phyloP scores from a whole-genome alignment of 768 basidiomycete species.

The Pleurotus pulmonarius region DNA sequence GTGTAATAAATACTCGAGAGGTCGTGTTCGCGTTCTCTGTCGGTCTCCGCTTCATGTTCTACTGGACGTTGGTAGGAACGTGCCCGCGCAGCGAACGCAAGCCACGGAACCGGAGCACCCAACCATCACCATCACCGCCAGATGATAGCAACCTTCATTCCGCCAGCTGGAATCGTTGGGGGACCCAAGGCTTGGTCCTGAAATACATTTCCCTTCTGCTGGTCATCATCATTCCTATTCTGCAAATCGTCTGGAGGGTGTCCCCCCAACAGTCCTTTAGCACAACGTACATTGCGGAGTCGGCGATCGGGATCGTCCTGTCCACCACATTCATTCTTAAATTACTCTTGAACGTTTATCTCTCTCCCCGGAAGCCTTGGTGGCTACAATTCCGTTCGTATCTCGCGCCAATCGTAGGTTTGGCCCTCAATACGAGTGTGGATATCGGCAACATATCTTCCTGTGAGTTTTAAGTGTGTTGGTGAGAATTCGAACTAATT shows the following conservation, averaged over 20 bases:
- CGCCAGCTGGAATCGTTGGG: constrained; percentile 67
- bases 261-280: constrained; percentile 30
- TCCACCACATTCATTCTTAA: constrained; percentile 61
- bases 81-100: constrained; percentile 44
- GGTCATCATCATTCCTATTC: constrained; percentile 41
- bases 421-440: constrained; percentile 48
- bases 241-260: constrained; percentile 67
- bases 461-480: constrained; percentile 40
- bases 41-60: constrained; percentile 60
- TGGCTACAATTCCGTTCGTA: constrained; percentile 45
- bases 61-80: constrained; percentile 62
- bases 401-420: constrained; percentile 43
- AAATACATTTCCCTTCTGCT: constrained; percentile 47
- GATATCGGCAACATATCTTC: constrained; percentile 51
- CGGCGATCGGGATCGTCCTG: constrained; percentile 53
- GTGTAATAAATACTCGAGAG: constrained; percentile 53
- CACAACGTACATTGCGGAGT: constrained; percentile 54
- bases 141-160: constrained; percentile 35
- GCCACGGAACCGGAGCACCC: constrained; percentile 8
- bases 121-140: constrained; percentile 14
- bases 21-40: constrained; percentile 52
- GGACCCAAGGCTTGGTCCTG: constrained; percentile 46
- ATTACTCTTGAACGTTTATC: constrained; percentile 52
- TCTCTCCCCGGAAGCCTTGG: constrained; percentile 35
- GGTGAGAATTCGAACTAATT: too few species aligned